Evolutionary conservation across 2,329 filamentous ascomycete species (phyloP).

Genomic region (Daldinia eschscholtzii): DNA sequence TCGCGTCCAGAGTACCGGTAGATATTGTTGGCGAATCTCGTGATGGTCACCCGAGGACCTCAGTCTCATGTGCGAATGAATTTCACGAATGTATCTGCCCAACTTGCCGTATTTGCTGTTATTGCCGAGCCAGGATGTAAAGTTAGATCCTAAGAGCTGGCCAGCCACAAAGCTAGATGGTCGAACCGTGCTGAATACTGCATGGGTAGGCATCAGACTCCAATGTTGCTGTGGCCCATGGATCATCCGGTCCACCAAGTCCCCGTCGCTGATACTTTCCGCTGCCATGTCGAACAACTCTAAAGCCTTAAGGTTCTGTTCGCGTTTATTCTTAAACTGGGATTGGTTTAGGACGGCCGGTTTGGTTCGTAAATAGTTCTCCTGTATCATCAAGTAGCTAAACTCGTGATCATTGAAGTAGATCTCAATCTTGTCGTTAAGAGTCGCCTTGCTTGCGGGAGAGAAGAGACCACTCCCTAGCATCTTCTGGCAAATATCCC

Average conservation of each 20-base stretch:
- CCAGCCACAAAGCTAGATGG: conserved; percentile 90
- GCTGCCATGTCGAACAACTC: conserved; percentile 90
- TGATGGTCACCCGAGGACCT: conserved; percentile 90
- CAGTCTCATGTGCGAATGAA: conserved; percentile 97
- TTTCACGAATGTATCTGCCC: conserved; percentile 86
- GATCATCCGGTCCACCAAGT: conserved; percentile 97
- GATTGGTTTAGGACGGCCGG: conserved; percentile 73
- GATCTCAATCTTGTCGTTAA: conserved; percentile 98
- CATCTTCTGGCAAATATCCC: conserved; percentile 97
- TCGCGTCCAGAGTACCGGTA: conserved; percentile 88
- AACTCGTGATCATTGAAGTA: conserved; percentile 99
- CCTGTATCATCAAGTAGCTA: conserved; percentile 96
- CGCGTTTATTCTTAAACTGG: conserved; percentile 69
- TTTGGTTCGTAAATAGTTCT: conserved; percentile 92
- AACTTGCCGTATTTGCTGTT: conserved; percentile 89
- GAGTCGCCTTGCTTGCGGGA: conserved; percentile 81
- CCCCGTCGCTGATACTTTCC: conserved; percentile 96
- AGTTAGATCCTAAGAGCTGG: conserved; percentile 78
- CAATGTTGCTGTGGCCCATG: conserved; percentile 98
- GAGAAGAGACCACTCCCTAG: conserved; percentile 89
- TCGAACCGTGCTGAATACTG: conserved; percentile 92
- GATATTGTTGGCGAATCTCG: conserved; percentile 93
- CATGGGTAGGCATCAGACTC: conserved; percentile 97
- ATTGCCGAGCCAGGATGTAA: conserved; percentile 94
- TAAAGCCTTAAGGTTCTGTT: conserved; percentile 83